Evolutionary conservation across 192 early-diverging fungal genomes (phyloP).

Genomic region (Gonapodya prolifera): DNA sequence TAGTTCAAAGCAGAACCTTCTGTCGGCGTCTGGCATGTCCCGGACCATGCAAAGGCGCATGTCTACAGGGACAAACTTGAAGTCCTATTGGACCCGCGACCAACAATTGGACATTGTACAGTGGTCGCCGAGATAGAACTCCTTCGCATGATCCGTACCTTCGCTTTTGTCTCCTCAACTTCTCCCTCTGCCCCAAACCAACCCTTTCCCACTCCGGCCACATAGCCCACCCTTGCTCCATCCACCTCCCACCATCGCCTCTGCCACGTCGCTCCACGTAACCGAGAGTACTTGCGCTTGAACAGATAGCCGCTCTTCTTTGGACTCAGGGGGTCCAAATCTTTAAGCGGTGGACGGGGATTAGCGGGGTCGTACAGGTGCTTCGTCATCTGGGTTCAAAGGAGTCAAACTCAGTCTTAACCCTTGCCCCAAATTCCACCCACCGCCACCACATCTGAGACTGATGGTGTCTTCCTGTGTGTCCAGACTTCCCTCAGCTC

Average conservation of each 20-base stretch:
- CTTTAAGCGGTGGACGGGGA: neutral
- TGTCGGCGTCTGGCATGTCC: slow-evolving; percentile 41
- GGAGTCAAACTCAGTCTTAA: neutral
- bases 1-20: slow-evolving; percentile 69
- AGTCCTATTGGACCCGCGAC: no score
- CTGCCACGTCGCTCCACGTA: slow-evolving; percentile 44
- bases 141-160: no score
- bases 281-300: slow-evolving; percentile 56
- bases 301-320: slow-evolving; percentile 64
- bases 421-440: neutral
- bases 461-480: neutral
- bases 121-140: no score
- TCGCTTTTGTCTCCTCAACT: neutral
- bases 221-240: neutral
- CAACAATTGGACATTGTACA: no score
- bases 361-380: neutral
- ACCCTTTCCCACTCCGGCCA: neutral
- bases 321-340: neutral
- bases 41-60: slow-evolving; percentile 47
- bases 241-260: neutral
- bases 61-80: neutral
- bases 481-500: neutral
- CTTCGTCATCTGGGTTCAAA: neutral
- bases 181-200: neutral
- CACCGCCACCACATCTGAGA: neutral